These are phyloP conservation scores for Epichloe gansuensis DNA, from an alignment of 2,329 filamentous ascomycete genomes.

Conservation along the genomic window DNA sequence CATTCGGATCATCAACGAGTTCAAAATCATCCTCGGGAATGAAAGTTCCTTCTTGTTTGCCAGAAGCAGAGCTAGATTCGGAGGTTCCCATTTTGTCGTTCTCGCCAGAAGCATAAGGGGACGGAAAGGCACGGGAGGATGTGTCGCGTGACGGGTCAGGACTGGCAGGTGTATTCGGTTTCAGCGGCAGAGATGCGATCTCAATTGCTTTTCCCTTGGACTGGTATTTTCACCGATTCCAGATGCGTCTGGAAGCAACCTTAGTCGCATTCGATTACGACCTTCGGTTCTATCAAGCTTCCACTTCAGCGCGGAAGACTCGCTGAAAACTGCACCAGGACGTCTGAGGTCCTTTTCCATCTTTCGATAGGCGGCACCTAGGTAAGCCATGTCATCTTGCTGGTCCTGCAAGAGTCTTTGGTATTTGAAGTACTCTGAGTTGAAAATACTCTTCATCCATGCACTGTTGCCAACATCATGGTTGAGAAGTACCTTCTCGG, in stretches of 20 bases:
- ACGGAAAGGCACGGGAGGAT: conserved; percentile 8
- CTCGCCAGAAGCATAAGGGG: conserved; percentile 12
- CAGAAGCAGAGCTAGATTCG: conserved; percentile 14
- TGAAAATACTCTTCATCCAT: conserved; percentile 93
- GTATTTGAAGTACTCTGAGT: conserved; percentile 82
- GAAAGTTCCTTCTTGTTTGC: conserved; percentile 13
- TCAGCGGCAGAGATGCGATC: conserved; percentile 23
- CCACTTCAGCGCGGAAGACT: conserved; percentile 59
- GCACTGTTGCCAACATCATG: conserved; percentile 79
- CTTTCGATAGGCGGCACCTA: conserved; percentile 62
- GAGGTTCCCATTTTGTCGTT: conserved; percentile 9
- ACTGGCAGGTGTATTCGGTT: conserved; percentile 18
- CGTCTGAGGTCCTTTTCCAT: conserved; percentile 68
- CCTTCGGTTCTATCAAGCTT: conserved; percentile 93
- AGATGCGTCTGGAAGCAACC: conserved; percentile 68
- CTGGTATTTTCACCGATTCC: conserved; percentile 61
- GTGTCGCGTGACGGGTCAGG: conserved; percentile 11
- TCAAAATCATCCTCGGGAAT: conserved; percentile 81
- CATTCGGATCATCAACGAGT: conserved; percentile 84
- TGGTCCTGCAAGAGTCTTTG: conserved; percentile 85
- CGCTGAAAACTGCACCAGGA: conserved; percentile 69
- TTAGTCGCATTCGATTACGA: conserved; percentile 84
- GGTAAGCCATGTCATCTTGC: conserved; percentile 74
- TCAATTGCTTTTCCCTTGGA: conserved; percentile 62
- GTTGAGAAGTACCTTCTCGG: conserved; percentile 61